These are phyloP conservation scores for Ophiostoma quercus DNA, from an alignment of 2,329 filamentous ascomycete species.

Conservation along the genomic window DNA sequence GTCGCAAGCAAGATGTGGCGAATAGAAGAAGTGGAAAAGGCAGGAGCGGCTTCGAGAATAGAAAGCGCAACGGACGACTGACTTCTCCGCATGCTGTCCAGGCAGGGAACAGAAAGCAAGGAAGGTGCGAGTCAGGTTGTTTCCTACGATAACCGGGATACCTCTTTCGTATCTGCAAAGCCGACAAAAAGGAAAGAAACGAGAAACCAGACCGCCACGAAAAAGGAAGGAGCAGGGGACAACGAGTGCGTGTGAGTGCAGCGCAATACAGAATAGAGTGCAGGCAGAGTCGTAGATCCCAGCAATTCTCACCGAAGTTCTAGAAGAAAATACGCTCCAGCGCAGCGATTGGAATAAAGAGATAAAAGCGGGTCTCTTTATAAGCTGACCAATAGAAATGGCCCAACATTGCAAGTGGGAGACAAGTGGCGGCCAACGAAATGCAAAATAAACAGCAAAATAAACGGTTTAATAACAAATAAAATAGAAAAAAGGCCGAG, in stretches of 20 bases:
- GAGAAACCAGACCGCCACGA: neutral
- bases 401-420: slow-evolving; percentile 22
- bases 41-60: neutral
- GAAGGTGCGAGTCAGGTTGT: slow-evolving; percentile 4
- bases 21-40: neutral
- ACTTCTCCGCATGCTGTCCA: neutral
- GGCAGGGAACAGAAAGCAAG: neutral
- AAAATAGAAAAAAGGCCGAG: slow-evolving; percentile 11
- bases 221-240: neutral
- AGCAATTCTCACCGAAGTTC: slow-evolving; percentile 18
- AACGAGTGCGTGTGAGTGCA: neutral
- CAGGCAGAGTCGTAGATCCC: neutral
- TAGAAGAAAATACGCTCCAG: slow-evolving; percentile 19
- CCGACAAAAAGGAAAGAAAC: neutral
- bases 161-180: neutral
- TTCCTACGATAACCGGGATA: neutral
- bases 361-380: slow-evolving; percentile 19
- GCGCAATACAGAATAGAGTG: neutral
- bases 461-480: slow-evolving; percentile 5
- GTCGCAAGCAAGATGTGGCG: slow-evolving; percentile 11
- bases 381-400: slow-evolving; percentile 19
- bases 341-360: slow-evolving; percentile 17
- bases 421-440: slow-evolving; percentile 24
- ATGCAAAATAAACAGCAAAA: slow-evolving; percentile 13
- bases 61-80: neutral